A percentile compares a stretch with the other conserved stretches of the same genome.
These are phyloP conservation scores for Tuber brumale DNA, from an alignment of 495 filamentous ascomycete genomes.

Conservation along the genomic window DNA sequence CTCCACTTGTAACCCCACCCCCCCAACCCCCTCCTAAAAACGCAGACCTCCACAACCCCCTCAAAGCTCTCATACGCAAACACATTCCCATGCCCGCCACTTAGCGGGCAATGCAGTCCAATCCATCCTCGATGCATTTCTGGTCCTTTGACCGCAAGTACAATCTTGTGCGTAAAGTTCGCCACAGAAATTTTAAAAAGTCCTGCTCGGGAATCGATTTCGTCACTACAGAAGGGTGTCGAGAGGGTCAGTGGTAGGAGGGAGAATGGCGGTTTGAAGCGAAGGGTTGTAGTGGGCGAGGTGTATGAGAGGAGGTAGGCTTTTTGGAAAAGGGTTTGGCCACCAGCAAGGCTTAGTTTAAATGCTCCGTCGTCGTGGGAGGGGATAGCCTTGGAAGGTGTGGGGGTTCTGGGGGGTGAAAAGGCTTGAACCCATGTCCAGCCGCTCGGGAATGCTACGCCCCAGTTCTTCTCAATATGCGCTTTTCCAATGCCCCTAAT, in stretches of 20 bases:
- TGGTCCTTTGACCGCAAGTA: conserved; percentile 42
- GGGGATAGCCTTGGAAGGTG: conserved; percentile 30
- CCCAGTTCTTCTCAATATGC: conserved; percentile 51
- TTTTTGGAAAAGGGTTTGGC: conserved; percentile 45
- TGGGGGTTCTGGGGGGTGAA: conserved; percentile 3
- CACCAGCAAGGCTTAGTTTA: conserved; percentile 43
- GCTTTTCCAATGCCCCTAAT: conserved; percentile 40
- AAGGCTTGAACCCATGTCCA: conserved; percentile 48
- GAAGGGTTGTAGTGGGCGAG: conserved; percentile 3
- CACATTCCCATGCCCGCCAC: conserved; percentile 44
- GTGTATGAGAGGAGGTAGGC: conserved; percentile 47
- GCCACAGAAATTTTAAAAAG: conserved; percentile 37
- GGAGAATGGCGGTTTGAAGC: conserved; percentile 27
- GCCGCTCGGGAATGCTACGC: conserved; percentile 44
- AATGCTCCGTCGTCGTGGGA: conserved; percentile 3
- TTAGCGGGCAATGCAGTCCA: conserved; percentile 44
- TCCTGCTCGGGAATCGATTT: conserved; percentile 41
- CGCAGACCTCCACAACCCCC: conserved; percentile 42
- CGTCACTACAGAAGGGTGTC: conserved; percentile 42
- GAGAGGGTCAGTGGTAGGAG: conserved; percentile 26
- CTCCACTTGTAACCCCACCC: conserved; percentile 41
- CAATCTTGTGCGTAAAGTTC: conserved; percentile 41
- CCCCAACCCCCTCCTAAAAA: conserved; percentile 40
- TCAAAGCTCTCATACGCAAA: conserved; percentile 47
- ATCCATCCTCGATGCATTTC: conserved; percentile 43